phyloP scores from a whole-genome alignment of 768 basidiomycete genomes.

The Serendipita sp. region DNA sequence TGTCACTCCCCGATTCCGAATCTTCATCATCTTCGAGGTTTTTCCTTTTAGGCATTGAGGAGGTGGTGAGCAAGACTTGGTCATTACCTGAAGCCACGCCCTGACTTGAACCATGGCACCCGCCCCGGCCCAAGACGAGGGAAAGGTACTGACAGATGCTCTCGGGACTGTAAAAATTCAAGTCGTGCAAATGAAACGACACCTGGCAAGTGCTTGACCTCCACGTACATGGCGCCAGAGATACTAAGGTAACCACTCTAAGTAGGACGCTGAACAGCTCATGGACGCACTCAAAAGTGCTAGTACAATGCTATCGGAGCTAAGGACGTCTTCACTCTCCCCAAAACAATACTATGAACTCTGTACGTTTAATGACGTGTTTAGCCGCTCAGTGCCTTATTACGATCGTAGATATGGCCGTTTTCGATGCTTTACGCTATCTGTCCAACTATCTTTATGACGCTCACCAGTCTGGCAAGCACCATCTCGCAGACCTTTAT shows the following conservation, averaged over 20 bases:
- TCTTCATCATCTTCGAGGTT: conserved; percentile 21
- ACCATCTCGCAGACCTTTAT: conserved; percentile 96
- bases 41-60: conserved; percentile 39
- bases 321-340: conserved; percentile 81
- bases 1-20: conserved; percentile 24
- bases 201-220: conserved; percentile 43
- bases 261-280: conserved; percentile 81
- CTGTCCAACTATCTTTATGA: conserved; percentile 94
- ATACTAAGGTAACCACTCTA: background rate
- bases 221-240: background rate
- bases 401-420: conserved; percentile 72
- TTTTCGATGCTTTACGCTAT: conserved; percentile 91
- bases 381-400: conserved; percentile 1
- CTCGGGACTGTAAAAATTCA: conserved; percentile 78
- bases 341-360: conserved; percentile 99
- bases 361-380: conserved; percentile 30
- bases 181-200: conserved; percentile 87
- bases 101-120: background rate
- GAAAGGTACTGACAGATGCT: conserved; percentile 71
- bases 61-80: conserved; percentile 19
- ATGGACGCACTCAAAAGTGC: conserved; percentile 99
- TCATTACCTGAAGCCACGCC: background rate
- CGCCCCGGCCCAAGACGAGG: conserved; percentile 24
- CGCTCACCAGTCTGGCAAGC: conserved; percentile 77
- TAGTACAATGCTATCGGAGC: conserved; percentile 91